Percentiles rank a stretch among this genome's conserved stretches.
Evolutionary conservation across 129 eudicot genomes (phyloP).

Genomic region (Calendula officinalis): DNA sequence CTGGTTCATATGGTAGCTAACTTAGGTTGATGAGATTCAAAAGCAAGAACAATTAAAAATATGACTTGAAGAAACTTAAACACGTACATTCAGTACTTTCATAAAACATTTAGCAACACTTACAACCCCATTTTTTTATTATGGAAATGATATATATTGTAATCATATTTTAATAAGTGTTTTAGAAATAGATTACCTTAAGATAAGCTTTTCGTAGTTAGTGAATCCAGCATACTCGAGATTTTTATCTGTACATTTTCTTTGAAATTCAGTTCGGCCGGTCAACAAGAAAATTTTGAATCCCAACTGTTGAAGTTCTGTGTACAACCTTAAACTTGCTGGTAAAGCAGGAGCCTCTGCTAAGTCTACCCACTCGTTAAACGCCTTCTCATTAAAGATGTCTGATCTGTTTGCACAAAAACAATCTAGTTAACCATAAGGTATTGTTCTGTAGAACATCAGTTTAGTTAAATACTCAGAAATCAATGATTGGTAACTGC

Average conservation of each 20-base stretch:
- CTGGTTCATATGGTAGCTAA: too few species aligned
- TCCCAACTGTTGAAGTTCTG: constrained; percentile 61
- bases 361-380: constrained; percentile 57
- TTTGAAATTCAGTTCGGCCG: constrained; percentile 73
- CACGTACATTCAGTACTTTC: too few species aligned
- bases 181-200: constrained; percentile 46
- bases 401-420: constrained; percentile 48
- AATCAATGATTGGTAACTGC: neutral
- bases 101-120: neutral
- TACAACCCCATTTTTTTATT: neutral
- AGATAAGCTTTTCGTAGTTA: constrained; percentile 69
- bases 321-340: constrained; percentile 80
- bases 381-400: constrained; percentile 54
- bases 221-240: constrained; percentile 56
- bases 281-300: constrained; percentile 66
- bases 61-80: too few species aligned
- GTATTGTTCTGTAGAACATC: constrained; percentile 5
- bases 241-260: constrained; percentile 57
- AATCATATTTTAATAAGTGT: too few species aligned
- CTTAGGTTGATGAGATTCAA: too few species aligned
- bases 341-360: constrained; percentile 80
- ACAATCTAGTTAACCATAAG: constrained; percentile 18
- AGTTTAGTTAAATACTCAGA: neutral
- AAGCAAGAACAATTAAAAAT: too few species aligned
- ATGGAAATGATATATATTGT: neutral